Percentiles rank a stretch among this genome's conserved stretches.
Conservation (phyloP, 371 early-diverging fungal genomes). For the Chytridium lagenaria region DNA sequence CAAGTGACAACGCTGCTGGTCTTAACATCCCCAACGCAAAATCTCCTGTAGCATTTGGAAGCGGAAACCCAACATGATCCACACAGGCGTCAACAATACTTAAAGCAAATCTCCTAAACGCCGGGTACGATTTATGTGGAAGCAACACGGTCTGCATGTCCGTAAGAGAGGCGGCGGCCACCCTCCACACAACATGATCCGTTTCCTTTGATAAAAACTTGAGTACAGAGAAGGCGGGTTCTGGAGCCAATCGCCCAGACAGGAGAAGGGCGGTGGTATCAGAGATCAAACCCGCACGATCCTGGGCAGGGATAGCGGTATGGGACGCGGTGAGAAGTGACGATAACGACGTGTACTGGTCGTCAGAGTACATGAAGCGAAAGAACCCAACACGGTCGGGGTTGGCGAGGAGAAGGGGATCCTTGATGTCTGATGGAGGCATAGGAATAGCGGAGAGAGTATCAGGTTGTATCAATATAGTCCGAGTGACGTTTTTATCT, state of each 20-base stretch:
- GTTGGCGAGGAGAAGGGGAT: conserved; percentile 21
- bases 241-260: background rate
- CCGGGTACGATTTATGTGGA: background rate
- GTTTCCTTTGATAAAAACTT: conserved; percentile 4
- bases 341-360: background rate
- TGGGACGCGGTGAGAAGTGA: background rate
- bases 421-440: background rate
- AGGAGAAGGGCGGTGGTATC: conserved; percentile 25
- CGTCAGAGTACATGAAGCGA: conserved; percentile 11
- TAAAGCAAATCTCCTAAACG: background rate
- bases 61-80: conserved; percentile 13
- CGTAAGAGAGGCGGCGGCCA: background rate
- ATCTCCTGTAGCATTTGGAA: background rate
- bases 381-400: conserved; percentile 21
- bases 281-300: conserved; percentile 31
- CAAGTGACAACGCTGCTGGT: background rate
- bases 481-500: background rate
- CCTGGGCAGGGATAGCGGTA: conserved; percentile 7
- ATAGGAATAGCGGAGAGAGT: background rate
- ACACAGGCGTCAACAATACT: background rate
- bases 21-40: conserved; percentile 1
- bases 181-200: conserved; percentile 29
- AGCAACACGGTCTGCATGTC: background rate
- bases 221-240: conserved; percentile 8
- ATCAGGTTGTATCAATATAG: conserved; percentile 10